phyloP scores from a whole-genome alignment of 345 rosid genomes.

The Populus simonii region DNA sequence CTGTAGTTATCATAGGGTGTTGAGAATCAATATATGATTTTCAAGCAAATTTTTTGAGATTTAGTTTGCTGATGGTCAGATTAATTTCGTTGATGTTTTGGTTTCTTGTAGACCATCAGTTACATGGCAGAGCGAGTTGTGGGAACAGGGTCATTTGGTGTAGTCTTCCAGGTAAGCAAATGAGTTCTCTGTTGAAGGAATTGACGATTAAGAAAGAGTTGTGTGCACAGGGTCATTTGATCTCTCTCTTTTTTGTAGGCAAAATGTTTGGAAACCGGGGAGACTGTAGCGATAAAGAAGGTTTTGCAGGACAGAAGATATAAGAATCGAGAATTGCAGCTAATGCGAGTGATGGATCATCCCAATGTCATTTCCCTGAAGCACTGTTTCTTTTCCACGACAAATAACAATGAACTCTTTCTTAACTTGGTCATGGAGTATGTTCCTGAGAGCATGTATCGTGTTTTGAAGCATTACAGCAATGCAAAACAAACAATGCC shows the following conservation, averaged over 20 bases:
- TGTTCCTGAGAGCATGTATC: conserved; percentile 84
- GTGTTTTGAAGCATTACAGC: conserved; percentile 79
- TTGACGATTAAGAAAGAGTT: neutral
- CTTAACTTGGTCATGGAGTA: conserved; percentile 90
- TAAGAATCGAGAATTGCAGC: conserved; percentile 79
- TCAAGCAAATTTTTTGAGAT: neutral
- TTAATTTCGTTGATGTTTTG: conserved; percentile 5
- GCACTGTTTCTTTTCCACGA: conserved; percentile 88
- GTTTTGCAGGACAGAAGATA: conserved; percentile 82
- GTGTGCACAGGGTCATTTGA: conserved; percentile 3
- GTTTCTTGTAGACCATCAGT: conserved; percentile 64
- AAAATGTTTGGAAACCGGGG: conserved; percentile 83
- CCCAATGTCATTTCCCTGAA: conserved; percentile 79
- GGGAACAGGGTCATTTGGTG: conserved; percentile 82
- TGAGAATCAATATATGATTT: neutral
- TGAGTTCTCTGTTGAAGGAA: neutral
- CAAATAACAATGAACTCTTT: conserved; percentile 76
- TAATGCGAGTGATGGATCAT: conserved; percentile 71
- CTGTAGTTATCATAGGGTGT: neutral
- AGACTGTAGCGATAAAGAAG: conserved; percentile 82
- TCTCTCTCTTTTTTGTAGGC: conserved; percentile 33
- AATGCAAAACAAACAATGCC: conserved; percentile 79
- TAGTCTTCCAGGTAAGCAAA: conserved; percentile 65
- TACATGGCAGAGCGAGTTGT: conserved; percentile 94
- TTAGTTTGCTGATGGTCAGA: neutral